Evolutionary conservation across 345 rosid genomes (phyloP).

Genomic region (Ceriops decandra): DNA sequence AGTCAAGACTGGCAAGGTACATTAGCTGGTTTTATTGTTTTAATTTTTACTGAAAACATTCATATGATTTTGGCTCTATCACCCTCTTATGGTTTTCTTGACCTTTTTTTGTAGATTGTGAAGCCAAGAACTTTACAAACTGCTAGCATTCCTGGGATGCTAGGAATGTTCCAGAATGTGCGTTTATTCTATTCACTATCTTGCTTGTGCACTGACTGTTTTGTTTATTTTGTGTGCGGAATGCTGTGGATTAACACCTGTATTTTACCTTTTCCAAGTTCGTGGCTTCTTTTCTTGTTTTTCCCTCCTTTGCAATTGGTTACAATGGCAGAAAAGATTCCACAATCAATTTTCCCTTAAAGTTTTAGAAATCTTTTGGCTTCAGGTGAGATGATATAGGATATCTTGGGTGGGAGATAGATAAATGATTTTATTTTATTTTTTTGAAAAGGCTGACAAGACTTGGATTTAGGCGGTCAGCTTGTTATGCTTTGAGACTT

Average conservation of each 20-base stretch:
- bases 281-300: too few relatives aligned
- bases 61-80: background rate
- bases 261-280: background rate
- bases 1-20: slow-evolving; percentile 71
- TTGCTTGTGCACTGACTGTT: background rate
- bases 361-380: too few relatives aligned
- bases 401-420: too few relatives aligned
- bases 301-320: too few relatives aligned
- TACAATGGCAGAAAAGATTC: too few relatives aligned
- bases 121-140: slow-evolving; percentile 82
- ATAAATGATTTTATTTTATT: too few relatives aligned
- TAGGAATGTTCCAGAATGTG: slow-evolving; percentile 92
- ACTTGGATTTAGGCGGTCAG: too few relatives aligned
- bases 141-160: slow-evolving; percentile 98
- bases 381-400: too few relatives aligned
- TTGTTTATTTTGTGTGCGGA: background rate
- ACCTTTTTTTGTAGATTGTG: slow-evolving; percentile 50
- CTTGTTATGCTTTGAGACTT: too few relatives aligned
- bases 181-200: background rate
- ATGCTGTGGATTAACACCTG: background rate
- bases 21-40: background rate
- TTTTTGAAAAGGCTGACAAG: too few relatives aligned
- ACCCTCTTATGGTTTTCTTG: background rate
- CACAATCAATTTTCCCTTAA: too few relatives aligned
- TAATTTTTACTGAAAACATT: background rate